Evolutionary conservation across 2,329 filamentous ascomycete genomes (phyloP).

Genomic region (Diaporthe ilicicola): DNA sequence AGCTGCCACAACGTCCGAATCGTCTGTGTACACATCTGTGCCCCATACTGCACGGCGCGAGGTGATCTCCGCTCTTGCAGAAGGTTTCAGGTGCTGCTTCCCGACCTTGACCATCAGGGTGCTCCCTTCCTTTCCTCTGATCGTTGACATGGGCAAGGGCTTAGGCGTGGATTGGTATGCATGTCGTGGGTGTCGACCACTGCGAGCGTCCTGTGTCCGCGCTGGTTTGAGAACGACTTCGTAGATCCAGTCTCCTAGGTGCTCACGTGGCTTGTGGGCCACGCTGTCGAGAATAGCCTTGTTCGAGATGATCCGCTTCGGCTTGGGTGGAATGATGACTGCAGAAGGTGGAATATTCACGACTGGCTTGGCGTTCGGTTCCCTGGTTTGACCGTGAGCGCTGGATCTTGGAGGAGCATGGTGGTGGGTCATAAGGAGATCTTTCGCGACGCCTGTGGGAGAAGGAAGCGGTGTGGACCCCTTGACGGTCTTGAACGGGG

Average conservation of each 20-base stretch:
- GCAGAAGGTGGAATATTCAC: conserved; percentile 47
- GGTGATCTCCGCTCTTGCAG: conserved; percentile 84
- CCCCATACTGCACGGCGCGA: conserved; percentile 86
- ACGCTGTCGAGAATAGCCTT: conserved; percentile 77
- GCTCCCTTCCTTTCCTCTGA: conserved; percentile 83
- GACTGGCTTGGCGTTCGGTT: conserved; percentile 44
- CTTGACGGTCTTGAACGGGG: conserved; percentile 61
- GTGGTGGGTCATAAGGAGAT: conserved; percentile 53
- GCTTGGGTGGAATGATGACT: conserved; percentile 62
- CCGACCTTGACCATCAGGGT: conserved; percentile 90
- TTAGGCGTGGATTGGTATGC: conserved; percentile 64
- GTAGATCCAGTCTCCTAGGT: conserved; percentile 88
- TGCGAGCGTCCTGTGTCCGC: conserved; percentile 62
- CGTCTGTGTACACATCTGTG: conserved; percentile 93
- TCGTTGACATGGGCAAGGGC: conserved; percentile 77
- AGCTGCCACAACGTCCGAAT: conserved; percentile 91
- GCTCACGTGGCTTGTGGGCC: conserved; percentile 74
- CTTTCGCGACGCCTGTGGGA: conserved; percentile 51
- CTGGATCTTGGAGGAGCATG: conserved; percentile 52
- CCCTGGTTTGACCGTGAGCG: conserved; percentile 32
- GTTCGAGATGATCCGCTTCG: conserved; percentile 73
- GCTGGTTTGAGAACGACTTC: conserved; percentile 69
- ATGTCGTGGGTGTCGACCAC: conserved; percentile 45
- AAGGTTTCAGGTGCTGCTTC: conserved; percentile 74
- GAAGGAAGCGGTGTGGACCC: conserved; percentile 55